A percentile compares a stretch with the other conserved stretches of the same genome.
phyloP scores from a whole-genome alignment of 495 filamentous ascomycete species.

The Hypoxylon fragiforme region DNA sequence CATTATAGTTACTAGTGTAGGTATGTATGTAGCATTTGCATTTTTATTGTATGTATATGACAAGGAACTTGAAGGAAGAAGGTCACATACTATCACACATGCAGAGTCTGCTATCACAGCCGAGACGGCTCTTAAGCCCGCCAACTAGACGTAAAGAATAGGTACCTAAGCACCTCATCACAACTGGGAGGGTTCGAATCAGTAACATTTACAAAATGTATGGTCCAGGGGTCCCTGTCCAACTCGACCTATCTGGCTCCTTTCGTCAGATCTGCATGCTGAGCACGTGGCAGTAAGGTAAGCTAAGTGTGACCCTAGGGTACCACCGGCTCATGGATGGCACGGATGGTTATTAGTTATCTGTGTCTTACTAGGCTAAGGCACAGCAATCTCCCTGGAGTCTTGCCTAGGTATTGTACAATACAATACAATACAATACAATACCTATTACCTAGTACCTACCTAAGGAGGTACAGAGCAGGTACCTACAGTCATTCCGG shows the following conservation, averaged over 20 bases:
- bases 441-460: too few relatives aligned
- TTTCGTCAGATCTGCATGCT: constrained; percentile 37
- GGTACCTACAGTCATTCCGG: too few relatives aligned
- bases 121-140: constrained; percentile 2
- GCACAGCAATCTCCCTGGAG: background rate
- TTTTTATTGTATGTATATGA: background rate
- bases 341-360: constrained; percentile 1
- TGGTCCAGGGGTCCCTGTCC: constrained; percentile 24
- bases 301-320: constrained; percentile 21
- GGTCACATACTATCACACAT: constrained; percentile 11
- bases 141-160: constrained; percentile 18
- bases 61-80: background rate
- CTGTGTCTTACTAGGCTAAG: background rate
- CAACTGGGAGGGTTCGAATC: constrained; percentile 23
- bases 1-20: too few relatives aligned
- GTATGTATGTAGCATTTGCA: constrained; percentile 9
- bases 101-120: constrained; percentile 16
- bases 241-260: constrained; percentile 25
- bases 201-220: constrained; percentile 30
- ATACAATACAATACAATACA: too few relatives aligned
- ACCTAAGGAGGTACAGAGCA: too few relatives aligned
- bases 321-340: constrained; percentile 12
- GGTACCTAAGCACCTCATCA: constrained; percentile 5
- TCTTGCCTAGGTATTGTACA: too few relatives aligned
- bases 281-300: constrained; percentile 38